Evolutionary conservation across 192 early-diverging fungal species (phyloP), one percentile per base, ranked within the genome.

Genomic region (Rhizophagus clarus): DNA sequence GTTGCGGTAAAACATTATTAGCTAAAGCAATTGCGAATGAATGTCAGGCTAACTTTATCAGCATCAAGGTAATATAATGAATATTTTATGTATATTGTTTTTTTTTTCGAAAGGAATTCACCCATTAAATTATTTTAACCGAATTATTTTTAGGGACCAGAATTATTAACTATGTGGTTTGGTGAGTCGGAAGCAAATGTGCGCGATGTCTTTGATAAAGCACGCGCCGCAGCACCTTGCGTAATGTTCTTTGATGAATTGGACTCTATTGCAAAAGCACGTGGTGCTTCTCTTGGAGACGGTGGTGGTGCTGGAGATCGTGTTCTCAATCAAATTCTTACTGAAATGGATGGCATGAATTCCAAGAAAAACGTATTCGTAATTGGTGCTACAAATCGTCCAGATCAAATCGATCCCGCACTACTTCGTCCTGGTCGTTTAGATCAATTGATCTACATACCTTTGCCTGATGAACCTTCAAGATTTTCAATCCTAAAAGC

Each of bases 211-310:
- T 99, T 99, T 89, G 97, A 98, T 88, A 97, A 98, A 90, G 98
- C 97, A 22, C 93, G 97, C 77, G 95, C 97, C 4, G 97, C 97
- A 40, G 94, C 97, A 14, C 98, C 98, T 40, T 99, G 98, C 86
- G 98, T 99, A 37, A 96, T 99, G 96, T 99, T 99, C 95, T 99
- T 99, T 91, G 98, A 99, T 79, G 98, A 99, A 88, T 86, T 99
- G 82, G 98, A 99, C 88, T 97, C 96, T 45, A 93, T 98, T 83
- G 97, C 97, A 83, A 98, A 98, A 88, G 92, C 96, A 26, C 96
- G 98, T 85, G 98, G 96, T 51, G 83, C 78, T 64, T 87, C 86
- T 24, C 76, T 76, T 1, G 97, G 97, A 71, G 97, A 86, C 80
- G 85, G 61, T 40, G 85, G 85, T 22, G 98, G 97, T 83, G 95